These are phyloP conservation scores for Trichoderma asperellum DNA, from an alignment of 2,329 filamentous ascomycete species.

Conservation along the genomic window DNA sequence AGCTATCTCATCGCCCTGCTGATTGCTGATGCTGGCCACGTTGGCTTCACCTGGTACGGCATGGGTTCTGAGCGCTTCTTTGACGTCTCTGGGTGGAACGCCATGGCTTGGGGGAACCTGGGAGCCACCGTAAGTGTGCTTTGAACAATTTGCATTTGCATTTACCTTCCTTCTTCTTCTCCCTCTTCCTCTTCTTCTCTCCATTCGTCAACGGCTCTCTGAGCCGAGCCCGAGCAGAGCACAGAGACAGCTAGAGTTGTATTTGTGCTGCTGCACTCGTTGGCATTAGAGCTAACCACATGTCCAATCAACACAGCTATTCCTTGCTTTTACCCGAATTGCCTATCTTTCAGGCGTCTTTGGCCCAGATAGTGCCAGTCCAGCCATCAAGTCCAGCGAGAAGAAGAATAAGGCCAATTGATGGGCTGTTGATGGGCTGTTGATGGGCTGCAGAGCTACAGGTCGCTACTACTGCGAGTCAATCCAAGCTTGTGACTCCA, in stretches of 20 bases:
- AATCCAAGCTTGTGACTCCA: background rate
- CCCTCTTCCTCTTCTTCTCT: background rate
- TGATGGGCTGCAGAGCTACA: background rate
- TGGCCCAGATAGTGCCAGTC: conserved; percentile 48
- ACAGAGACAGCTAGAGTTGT: background rate
- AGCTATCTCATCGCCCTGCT: conserved; percentile 69
- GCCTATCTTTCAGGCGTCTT: conserved; percentile 64
- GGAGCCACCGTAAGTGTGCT: conserved; percentile 60
- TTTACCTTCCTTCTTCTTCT: background rate
- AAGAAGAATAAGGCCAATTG: conserved; percentile 20
- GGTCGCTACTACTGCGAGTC: background rate
- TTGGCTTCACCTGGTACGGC: conserved; percentile 62
- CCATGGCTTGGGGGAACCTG: conserved; percentile 74
- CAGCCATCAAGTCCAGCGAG: background rate
- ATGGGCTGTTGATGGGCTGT: background rate
- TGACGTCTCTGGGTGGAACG: conserved; percentile 65
- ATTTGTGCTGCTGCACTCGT: background rate
- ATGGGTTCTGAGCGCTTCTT: conserved; percentile 60
- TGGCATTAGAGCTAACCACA: conserved; percentile 18
- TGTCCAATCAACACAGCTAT: conserved; percentile 44
- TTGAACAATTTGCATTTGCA: too few species aligned
- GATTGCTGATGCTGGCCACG: conserved; percentile 69
- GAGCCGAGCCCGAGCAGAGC: background rate
- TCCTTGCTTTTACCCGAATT: conserved; percentile 60
- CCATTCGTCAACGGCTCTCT: background rate